These are phyloP conservation scores for Anacardium occidentale DNA, from an alignment of 345 rosid genomes.

Conservation along the genomic window DNA sequence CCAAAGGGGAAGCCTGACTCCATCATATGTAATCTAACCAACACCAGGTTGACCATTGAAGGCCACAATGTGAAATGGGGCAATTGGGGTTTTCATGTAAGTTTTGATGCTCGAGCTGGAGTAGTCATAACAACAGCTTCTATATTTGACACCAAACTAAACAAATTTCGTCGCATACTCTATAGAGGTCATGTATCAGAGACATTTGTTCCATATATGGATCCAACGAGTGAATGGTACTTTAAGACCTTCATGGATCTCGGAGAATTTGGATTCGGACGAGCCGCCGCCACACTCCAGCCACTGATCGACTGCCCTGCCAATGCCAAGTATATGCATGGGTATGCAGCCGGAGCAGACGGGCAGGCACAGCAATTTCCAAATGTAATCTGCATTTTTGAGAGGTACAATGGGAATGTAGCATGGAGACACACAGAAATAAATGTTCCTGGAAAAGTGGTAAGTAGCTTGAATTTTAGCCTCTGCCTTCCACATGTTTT, in stretches of 20 bases:
- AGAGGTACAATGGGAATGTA: slow-evolving; percentile 56
- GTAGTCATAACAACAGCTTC: slow-evolving; percentile 58
- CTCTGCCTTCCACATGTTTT: neutral
- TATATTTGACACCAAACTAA: slow-evolving; percentile 38
- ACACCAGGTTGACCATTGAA: slow-evolving; percentile 35
- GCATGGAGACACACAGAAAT: slow-evolving; percentile 71
- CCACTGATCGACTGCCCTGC: slow-evolving; percentile 64
- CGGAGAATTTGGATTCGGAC: slow-evolving; percentile 80
- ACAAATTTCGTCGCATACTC: slow-evolving; percentile 42
- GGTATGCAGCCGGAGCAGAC: slow-evolving; percentile 54
- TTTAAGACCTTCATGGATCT: slow-evolving; percentile 71
- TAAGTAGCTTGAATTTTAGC: slow-evolving; percentile 13
- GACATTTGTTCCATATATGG: slow-evolving; percentile 84
- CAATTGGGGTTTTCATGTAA: slow-evolving; percentile 74
- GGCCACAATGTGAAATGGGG: slow-evolving; percentile 58
- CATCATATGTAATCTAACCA: slow-evolving; percentile 36
- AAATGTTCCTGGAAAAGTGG: slow-evolving; percentile 73
- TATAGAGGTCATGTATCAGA: slow-evolving; percentile 73
- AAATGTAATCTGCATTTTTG: slow-evolving; percentile 59
- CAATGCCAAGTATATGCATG: slow-evolving; percentile 58
- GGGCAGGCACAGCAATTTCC: slow-evolving; percentile 52
- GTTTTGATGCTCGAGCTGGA: slow-evolving; percentile 64
- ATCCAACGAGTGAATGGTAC: slow-evolving; percentile 79
- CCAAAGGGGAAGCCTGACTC: slow-evolving; percentile 25
- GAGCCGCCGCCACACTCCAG: slow-evolving; percentile 50